Base-by-base conservation (phyloP, 139 green algal genomes). In the Yamagishiella unicocca region DNA sequence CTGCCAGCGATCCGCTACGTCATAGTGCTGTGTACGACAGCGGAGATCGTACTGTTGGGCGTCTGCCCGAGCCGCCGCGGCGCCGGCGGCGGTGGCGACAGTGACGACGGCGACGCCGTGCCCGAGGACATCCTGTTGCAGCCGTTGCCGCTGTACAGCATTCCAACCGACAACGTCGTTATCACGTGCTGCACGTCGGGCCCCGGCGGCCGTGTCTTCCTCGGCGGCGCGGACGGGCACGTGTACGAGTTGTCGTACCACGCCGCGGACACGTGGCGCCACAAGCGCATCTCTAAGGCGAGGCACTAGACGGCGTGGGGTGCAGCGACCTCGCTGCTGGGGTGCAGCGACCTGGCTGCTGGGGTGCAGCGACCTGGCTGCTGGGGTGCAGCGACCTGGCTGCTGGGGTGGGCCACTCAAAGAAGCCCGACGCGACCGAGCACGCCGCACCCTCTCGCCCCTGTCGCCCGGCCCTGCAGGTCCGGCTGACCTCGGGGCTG, bases 201-300 rank as follows among this genome's bases (percentile, higher is more conserved):
- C 43, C 45, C 61, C 2, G 45, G 75, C 21, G 96, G 97, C 4
- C 91, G 97, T 31, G 96, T 99, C 54, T 99, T 99, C 89, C 31
- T 98, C 70, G 97, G 97, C 22, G 97, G 97, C 4, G 87, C 85
- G 0, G 97, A 99, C 83, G 97, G 97, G 7, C 93, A 97, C 78
- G 89, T 99, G 87, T 99, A 99, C 89, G 97, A 99, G 90, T 58
- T 99, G 31, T 54, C 91, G 68, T 99, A 99, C 90, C 67, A 53
- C 22, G 86, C 85, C 0, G 84, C 85, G 5, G 94, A 95, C 45
- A 92, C 76, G 31, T 98, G 96, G 96, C 74, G 93, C 42, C 77
- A 90, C 58, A 94, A 93, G 78, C 91, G 95, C n/a, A 97, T 94
- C 89, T 85, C 77, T 43, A 98, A 97, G 93, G 94, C 96, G 73